phyloP scores from a whole-genome alignment of 1,139 yeast species.

The Suhomyces wounanorum region DNA sequence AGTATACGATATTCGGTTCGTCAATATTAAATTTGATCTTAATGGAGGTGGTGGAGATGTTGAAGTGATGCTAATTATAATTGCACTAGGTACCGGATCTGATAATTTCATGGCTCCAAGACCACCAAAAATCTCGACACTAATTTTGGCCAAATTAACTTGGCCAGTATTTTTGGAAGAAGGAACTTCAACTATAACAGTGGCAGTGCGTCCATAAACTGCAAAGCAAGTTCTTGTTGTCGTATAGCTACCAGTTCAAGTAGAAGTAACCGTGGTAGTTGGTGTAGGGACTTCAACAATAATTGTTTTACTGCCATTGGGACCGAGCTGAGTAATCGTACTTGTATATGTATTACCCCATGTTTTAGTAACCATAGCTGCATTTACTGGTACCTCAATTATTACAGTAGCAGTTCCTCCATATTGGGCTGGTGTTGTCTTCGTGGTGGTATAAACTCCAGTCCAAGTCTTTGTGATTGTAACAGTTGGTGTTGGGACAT shows the following conservation, averaged over 20 bases:
- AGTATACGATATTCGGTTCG: no score
- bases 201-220: background rate
- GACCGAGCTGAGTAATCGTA: background rate
- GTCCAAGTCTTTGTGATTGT: background rate
- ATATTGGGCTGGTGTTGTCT: background rate
- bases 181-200: background rate
- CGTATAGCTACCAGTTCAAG: background rate
- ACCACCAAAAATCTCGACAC: no score
- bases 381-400: background rate
- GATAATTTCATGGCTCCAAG: no score
- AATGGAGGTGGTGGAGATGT: no score
- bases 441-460: background rate
- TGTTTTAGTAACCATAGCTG: background rate
- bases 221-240: background rate
- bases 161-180: no score
- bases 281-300: background rate
- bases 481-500: background rate
- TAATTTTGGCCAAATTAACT: no score
- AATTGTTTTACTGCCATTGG: background rate
- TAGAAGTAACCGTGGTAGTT: background rate
- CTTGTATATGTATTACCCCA: background rate
- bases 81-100: no score
- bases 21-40: no score
- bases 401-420: background rate
- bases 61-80: no score